Conservation (phyloP, 1,284 basidiomycete species). For the Sanghuangporus sanghuang region DNA sequence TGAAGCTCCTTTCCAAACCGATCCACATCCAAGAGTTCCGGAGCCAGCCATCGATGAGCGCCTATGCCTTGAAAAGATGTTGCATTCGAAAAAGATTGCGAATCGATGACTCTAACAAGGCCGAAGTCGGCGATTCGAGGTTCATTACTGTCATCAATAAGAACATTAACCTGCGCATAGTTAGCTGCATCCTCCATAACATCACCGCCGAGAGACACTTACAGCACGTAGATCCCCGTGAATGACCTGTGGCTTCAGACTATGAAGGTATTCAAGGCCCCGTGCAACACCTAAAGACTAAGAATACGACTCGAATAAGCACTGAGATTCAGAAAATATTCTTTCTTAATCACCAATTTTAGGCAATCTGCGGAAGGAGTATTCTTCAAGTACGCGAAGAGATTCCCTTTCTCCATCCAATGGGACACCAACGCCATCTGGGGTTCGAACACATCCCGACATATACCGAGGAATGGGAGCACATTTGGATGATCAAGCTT, state of each 20-base stretch:
- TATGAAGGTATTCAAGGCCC: slow-evolving; percentile 10
- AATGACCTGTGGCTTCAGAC: slow-evolving; percentile 1
- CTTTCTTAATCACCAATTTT: not conserved
- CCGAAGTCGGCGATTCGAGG: slow-evolving; percentile 12
- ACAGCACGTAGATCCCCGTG: slow-evolving; percentile 13
- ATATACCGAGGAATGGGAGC: slow-evolving; percentile 8
- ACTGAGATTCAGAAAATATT: too few species aligned
- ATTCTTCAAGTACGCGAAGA: not conserved
- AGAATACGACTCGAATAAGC: not conserved
- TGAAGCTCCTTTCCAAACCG: not conserved
- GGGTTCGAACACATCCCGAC: not conserved
- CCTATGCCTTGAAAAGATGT: slow-evolving; percentile 9
- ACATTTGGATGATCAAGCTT: slow-evolving; percentile 10
- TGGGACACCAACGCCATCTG: slow-evolving; percentile 3
- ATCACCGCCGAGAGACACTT: not conserved
- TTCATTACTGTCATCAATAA: slow-evolving; percentile 2
- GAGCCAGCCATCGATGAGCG: slow-evolving; percentile 9
- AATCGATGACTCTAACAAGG: slow-evolving; percentile 4
- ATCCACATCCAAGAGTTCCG: slow-evolving; percentile 1
- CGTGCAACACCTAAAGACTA: slow-evolving; percentile 4
- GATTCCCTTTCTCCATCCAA: slow-evolving; percentile 11
- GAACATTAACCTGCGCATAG: slow-evolving; percentile 5
- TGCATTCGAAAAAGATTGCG: not conserved
- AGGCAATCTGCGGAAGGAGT: not conserved
- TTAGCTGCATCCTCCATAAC: not conserved